A percentile compares a stretch with the other conserved stretches of the same genome.
phyloP scores from a whole-genome alignment of 495 filamentous ascomycete genomes.

The Xylaria scruposa region DNA sequence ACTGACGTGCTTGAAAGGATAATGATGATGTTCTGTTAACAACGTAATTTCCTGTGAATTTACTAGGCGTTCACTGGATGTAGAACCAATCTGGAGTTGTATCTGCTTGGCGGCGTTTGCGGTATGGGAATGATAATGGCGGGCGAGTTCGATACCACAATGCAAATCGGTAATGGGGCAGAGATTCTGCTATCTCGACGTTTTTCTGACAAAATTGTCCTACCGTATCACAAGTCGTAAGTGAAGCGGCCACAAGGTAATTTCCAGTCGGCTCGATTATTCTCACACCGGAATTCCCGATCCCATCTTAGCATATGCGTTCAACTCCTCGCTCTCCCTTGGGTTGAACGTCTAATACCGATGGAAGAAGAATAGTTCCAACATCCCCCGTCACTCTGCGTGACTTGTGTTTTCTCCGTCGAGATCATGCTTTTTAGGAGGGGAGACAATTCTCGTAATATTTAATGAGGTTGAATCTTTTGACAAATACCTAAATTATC shows the following conservation, averaged over 20 bases:
- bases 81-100: background rate
- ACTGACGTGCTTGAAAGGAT: background rate
- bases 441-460: constrained; percentile 44
- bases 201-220: background rate
- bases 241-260: constrained; percentile 11
- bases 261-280: background rate
- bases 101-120: constrained; percentile 9
- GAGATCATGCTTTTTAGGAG: constrained; percentile 56
- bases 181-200: background rate
- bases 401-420: constrained; percentile 44
- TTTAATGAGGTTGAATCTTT: background rate
- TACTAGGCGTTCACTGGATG: background rate
- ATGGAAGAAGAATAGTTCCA: constrained; percentile 66
- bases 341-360: constrained; percentile 77
- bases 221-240: background rate
- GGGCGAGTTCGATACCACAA: constrained; percentile 15
- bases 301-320: constrained; percentile 76
- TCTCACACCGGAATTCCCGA: background rate
- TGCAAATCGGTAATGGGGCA: background rate
- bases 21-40: background rate
- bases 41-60: background rate
- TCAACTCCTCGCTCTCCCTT: constrained; percentile 59
- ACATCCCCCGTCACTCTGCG: constrained; percentile 57
- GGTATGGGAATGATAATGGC: constrained; percentile 1
- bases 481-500: background rate